Conservation (phyloP, 2,329 filamentous ascomycete genomes). For the Daldinia sp. region DNA sequence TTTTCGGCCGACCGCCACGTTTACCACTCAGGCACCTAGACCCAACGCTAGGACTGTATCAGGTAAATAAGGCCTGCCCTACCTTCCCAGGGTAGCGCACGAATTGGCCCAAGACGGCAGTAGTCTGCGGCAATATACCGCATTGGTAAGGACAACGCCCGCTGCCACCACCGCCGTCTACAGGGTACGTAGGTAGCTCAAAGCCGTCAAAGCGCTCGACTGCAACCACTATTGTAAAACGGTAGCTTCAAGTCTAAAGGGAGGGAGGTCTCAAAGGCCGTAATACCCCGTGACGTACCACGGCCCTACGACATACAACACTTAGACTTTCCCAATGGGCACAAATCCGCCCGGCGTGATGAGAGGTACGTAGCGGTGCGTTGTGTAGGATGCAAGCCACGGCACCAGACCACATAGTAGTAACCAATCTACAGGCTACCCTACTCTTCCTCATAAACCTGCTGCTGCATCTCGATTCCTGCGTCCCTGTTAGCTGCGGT, state of each 20-base stretch:
- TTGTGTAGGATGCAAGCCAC: not conserved
- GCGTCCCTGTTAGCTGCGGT: conserved; percentile 28
- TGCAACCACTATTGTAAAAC: conserved; percentile 15
- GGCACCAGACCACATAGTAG: conserved; percentile 18
- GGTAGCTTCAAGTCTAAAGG: too few relatives aligned
- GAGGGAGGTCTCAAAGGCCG: too few relatives aligned
- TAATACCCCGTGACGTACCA: too few relatives aligned
- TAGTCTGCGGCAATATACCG: conserved; percentile 13
- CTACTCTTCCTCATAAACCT: conserved; percentile 54
- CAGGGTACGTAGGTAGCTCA: conserved; percentile 24
- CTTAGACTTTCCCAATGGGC: too few relatives aligned
- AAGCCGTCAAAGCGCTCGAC: conserved; percentile 19
- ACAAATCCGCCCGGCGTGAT: too few relatives aligned
- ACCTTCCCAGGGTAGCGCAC: conserved; percentile 2
- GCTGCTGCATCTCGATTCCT: conserved; percentile 62
- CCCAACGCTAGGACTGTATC: too few relatives aligned
- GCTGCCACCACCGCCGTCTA: not conserved
- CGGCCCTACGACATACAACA: too few relatives aligned
- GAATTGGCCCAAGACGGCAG: conserved; percentile 14
- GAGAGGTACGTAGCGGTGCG: not conserved
- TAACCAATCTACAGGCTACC: conserved; percentile 8
- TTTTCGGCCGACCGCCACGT: not conserved
- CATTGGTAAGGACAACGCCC: not conserved
- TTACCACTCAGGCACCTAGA: not conserved
- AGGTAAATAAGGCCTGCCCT: conserved; percentile 3